Base-by-base conservation (phyloP, 805 yeast genomes). In the Sungouiozyma ichnusensis region DNA sequence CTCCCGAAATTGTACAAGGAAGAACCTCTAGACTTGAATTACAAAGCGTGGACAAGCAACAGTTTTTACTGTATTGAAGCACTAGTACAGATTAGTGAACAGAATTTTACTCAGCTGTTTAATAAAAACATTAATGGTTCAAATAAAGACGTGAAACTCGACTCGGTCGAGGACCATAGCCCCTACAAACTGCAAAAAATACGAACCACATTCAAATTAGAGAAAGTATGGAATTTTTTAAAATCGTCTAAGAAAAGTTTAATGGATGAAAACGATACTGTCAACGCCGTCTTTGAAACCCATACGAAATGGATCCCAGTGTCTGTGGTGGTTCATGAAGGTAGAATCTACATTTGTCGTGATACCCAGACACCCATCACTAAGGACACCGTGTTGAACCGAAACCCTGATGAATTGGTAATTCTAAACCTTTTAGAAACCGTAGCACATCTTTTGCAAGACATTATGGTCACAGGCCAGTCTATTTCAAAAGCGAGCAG, bases 391-490 rank as follows among this genome's bases (percentile, higher is more conserved):
- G 6, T 24, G 29, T 11, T 50, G 39, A 46, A 41, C 35, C 39
- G 24, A 32, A 39, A 38, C 8, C 6, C 16, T 2, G 16, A 33
- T 24, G 33, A 39, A 27, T 55, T 44, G 41, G 44, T 44, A 13
- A 55, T 54, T 19, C 49, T 49, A 37, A 57, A 55, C 19, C 41
- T 60, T 1, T 52, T 52, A 35, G 63, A 59, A 35, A 50, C 55
- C 7, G 16, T 52, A 8, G 62, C 63, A 1, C 51, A 51, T 3
- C 16, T 53, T 16, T 50, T 55, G 11, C 63, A 58, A 39, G 63
- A 55, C 6, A 57, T 54, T 42, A 48, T 59, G 20, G 51, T 59
- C 9, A 49, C 52, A 8, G 47, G 47, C 2, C 33, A 24, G 14
- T 16, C 2, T 9, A 34, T n/a, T n/a, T n/a, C n/a, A n/a, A 29